These are phyloP conservation scores for Hyaloscypha variabilis DNA, from an alignment of 495 filamentous ascomycete species.

Conservation along the genomic window DNA sequence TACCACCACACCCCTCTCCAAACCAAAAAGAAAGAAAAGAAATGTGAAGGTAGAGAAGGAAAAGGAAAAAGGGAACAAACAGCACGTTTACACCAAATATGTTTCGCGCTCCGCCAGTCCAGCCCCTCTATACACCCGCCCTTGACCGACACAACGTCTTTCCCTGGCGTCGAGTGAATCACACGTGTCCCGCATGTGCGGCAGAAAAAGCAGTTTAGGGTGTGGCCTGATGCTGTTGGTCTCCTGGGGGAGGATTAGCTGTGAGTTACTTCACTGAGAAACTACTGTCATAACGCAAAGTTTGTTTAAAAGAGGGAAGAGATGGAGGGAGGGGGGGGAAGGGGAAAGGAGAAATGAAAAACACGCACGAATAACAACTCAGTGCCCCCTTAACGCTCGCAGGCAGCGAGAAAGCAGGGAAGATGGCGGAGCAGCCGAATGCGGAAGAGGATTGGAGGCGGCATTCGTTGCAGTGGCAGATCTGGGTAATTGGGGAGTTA, in stretches of 20 bases:
- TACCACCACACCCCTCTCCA: no score
- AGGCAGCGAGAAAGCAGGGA: constrained; percentile 60
- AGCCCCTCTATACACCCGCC: constrained; percentile 62
- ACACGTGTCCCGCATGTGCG: constrained; percentile 60
- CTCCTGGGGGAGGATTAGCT: constrained; percentile 26
- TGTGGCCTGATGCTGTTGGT: constrained; percentile 46
- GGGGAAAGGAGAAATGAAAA: constrained; percentile 3
- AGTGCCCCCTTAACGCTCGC: constrained; percentile 40
- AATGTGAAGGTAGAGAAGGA: neutral
- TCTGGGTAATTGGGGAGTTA: no score
- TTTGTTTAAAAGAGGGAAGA: no score
- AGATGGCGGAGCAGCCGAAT: constrained; percentile 70
- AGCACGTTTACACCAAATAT: constrained; percentile 65
- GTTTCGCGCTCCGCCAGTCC: constrained; percentile 56
- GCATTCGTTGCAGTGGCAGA: constrained; percentile 72
- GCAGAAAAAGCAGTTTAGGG: constrained; percentile 59
- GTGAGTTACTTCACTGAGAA: neutral
- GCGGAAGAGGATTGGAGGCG: constrained; percentile 66
- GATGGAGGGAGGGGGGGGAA: neutral
- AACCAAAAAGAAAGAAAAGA: no score
- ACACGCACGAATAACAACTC: constrained; percentile 46
- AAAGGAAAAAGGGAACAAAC: constrained; percentile 14
- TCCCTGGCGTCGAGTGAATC: constrained; percentile 54
- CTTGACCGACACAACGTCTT: constrained; percentile 59
- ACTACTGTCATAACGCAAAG: no score